Base-by-base conservation (phyloP, 805 yeast genomes). In the Grigorovia humatica region DNA sequence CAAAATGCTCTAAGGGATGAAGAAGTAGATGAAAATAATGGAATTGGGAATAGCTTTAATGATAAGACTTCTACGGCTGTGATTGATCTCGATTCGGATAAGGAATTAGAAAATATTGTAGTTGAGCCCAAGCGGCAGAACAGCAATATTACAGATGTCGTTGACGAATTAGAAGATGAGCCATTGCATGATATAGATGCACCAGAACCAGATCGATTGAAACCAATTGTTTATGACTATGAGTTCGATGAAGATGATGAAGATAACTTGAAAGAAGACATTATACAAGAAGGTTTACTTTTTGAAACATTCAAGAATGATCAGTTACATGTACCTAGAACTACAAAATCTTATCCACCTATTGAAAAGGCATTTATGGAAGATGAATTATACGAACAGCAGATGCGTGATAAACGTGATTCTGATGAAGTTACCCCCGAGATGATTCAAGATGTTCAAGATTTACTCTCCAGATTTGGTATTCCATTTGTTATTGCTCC, bases 401-500 rank as follows among this genome's bases (percentile, higher is more conserved):
- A 80, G 43, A 77, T 74, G 42, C 81, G 79, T 55, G 88, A 86
- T 35, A 78, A 81, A 52, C 75, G 98, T 58, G 97, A 91, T 65
- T 80, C 97, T 0, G 98, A 93, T 62, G 95, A 86, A 59, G 96
- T 91, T 0, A 85, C 96, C 0, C 77, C 79, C 7, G 78, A 78
- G 1, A 93, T 93, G 97, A 78, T 91, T 23, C 74, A 75, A 42
- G 98, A 93, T 63, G 93, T 95, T 18, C 96, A 93, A 68, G 96
- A 89, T 55, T 72, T 93, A 44, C 71, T 93, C 9, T 78, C 85
- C 30, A 69, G 91, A 50, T 93, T 93, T 73, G 99, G 99, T 1
- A 85, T 93, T 4, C 99, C 99, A 0, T 93, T 80, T 58, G 77
- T 93, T 9, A 87, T 96, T 0, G 97, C 99, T 0, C 99, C 99